Evolutionary conservation across 2,329 filamentous ascomycete species (phyloP).

Genomic region (Ascochyta clinopodiicola): DNA sequence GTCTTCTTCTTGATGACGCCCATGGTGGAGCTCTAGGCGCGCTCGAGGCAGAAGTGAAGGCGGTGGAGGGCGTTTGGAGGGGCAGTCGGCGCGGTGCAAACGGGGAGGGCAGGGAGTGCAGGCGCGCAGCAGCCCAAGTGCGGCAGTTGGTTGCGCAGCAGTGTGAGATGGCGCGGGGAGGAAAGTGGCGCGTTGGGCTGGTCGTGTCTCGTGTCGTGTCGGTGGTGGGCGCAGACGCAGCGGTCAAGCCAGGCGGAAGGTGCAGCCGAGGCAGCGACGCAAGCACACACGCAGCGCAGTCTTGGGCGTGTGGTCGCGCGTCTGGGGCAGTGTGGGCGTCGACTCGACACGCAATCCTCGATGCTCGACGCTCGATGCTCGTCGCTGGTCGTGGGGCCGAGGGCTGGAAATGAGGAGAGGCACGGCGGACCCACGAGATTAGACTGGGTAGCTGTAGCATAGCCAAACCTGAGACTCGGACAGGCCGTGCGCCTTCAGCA

Average conservation of each 20-base stretch:
- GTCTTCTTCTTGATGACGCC: constrained; percentile 97
- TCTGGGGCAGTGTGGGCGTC: too few relatives aligned
- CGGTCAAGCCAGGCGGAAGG: constrained; percentile 24
- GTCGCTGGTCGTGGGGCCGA: constrained; percentile 20
- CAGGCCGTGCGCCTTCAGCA: constrained; percentile 27
- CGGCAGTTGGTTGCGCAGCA: neutral
- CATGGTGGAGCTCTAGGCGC: constrained; percentile 61
- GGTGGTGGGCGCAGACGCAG: neutral
- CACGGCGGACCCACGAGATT: neutral
- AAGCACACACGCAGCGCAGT: too few relatives aligned
- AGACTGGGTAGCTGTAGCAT: neutral
- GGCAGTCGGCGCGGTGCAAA: too few relatives aligned
- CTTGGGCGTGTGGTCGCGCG: too few relatives aligned
- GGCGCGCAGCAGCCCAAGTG: constrained; percentile 1
- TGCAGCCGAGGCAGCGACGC: constrained; percentile 26
- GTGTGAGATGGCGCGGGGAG: neutral
- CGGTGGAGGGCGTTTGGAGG: too few relatives aligned
- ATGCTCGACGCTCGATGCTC: too few relatives aligned
- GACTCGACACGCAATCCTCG: neutral
- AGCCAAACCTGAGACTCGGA: constrained; percentile 14
- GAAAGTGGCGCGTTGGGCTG: constrained; percentile 10
- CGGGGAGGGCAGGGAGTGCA: too few relatives aligned
- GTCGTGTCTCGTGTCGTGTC: too few relatives aligned
- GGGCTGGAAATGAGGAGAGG: constrained; percentile 28
- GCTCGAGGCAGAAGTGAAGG: constrained; percentile 15